Evolutionary conservation across 225 moss, liverwort and hornwort species (phyloP), one percentile per base, ranked within the genome.

Genomic region (Climacium dendroides): DNA sequence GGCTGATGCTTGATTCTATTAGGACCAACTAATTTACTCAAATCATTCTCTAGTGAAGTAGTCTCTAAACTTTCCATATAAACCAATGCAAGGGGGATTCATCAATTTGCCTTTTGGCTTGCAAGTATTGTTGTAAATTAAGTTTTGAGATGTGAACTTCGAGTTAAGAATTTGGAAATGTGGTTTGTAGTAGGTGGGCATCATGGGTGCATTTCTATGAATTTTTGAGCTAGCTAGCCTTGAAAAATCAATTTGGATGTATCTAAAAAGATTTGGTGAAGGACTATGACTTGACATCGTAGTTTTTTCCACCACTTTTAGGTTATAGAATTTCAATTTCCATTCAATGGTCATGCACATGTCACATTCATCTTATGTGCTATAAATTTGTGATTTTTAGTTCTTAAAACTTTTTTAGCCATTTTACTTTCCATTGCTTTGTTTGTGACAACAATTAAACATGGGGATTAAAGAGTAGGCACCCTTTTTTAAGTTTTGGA

Each of bases 191-290:
- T 50, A 20, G 2, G 48, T 48, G 48, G 48, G 11, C 20, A 50
- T 20, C 1, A 19, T 4, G 4, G 32, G 47, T 74, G 19, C 4
- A 19, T 47, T 32, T 32, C 19, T 11, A 32, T 48, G 5, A 28
- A 19, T 48, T 48, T 73, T 5, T 74, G 19, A 48, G 3, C 2
- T 19, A 48, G 11, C 0, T 48, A 1, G 17, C 30, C 7, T 48
- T 48, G 19, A 19, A 74, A 4, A 48, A 74, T 32, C 48, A 32
- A 74, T 48, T 74, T 74, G 1, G 1, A 30, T 73, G 2, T 18
- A 11, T 17, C 7, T 28, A 7, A 7, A 24, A n/a, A 4, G 4
- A 1, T 19, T 0, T 1, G 0, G 3, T 7, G 19, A 48, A 74
- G 19, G 7, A 48, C 32, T 47, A 32, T 19, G 0, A 74, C 12